Conservation (phyloP, 108 stramenopile genomes). For the Stephanodiscus minutulus region DNA sequence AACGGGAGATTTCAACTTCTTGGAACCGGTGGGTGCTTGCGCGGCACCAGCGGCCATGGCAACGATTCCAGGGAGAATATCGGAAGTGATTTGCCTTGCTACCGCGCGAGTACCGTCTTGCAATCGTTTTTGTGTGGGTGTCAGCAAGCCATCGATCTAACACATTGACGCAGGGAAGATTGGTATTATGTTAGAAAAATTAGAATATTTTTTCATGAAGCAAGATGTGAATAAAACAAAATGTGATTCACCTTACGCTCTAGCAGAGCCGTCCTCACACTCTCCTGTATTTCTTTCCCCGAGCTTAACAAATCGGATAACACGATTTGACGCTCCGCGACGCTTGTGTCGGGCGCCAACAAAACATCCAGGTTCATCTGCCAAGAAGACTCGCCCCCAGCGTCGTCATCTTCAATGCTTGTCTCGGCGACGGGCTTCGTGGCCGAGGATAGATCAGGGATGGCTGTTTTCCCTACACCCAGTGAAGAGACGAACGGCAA, state of each 20-base stretch:
- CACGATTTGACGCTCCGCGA: constrained; percentile 72
- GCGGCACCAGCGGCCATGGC: constrained; percentile 25
- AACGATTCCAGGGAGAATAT: constrained; percentile 75
- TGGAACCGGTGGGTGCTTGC: constrained; percentile 9
- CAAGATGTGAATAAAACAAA: not conserved
- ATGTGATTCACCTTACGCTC: constrained; percentile 64
- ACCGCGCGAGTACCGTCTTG: constrained; percentile 84
- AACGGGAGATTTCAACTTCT: constrained; percentile 40
- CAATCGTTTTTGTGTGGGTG: constrained; percentile 70
- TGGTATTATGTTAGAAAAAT: not conserved
- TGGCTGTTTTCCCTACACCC: constrained; percentile 9
- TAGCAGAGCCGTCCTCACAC: constrained; percentile 64
- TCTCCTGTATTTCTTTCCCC: constrained; percentile 72
- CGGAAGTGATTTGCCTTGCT: constrained; percentile 77
- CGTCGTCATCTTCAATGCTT: constrained; percentile 17
- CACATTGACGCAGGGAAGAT: constrained; percentile 1
- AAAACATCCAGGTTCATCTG: constrained; percentile 72
- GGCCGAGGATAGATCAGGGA: constrained; percentile 48
- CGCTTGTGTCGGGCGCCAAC: constrained; percentile 66
- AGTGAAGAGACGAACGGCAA: constrained; percentile 7
- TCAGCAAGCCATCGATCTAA: constrained; percentile 80
- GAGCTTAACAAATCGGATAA: constrained; percentile 69
- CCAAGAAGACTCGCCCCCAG: constrained; percentile 47
- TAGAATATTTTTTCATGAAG: not conserved
- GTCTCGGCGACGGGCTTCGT: constrained; percentile 42